Evolutionary conservation across 306 rosid genomes (phyloP).

Genomic region (Quercus gilva): DNA sequence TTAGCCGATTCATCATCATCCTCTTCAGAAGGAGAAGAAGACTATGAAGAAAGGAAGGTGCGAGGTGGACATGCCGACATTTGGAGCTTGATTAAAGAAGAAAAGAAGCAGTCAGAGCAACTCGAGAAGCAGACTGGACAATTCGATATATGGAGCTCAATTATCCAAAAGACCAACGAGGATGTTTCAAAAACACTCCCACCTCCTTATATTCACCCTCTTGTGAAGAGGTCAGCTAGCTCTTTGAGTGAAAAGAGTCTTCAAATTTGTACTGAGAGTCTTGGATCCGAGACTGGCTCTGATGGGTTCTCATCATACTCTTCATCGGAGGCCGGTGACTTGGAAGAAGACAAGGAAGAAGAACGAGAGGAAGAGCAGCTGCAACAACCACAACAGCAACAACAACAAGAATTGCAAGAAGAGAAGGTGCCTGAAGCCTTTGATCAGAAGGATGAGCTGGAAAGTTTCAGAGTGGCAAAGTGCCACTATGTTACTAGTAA

Average conservation of each 20-base stretch:
- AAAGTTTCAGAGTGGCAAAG: constrained; percentile 16
- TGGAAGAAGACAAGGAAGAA: constrained; percentile 9
- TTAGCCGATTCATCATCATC: constrained; percentile 17
- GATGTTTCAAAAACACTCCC: constrained; percentile 35
- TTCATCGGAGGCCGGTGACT: constrained; percentile 40
- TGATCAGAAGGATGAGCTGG: constrained; percentile 16
- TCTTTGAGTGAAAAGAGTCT: constrained; percentile 64
- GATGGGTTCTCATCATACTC: constrained; percentile 58
- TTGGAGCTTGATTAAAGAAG: constrained; percentile 47
- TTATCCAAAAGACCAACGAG: constrained; percentile 41
- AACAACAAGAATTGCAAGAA: neutral
- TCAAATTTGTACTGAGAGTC: constrained; percentile 78
- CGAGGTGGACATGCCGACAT: constrained; percentile 33
- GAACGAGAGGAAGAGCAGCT: neutral
- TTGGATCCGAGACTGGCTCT: constrained; percentile 95
- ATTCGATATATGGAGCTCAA: constrained; percentile 54
- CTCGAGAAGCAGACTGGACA: constrained; percentile 23
- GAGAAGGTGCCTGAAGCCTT: neutral
- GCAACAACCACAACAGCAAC: neutral
- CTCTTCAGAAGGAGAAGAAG: constrained; percentile 31
- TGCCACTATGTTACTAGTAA: constrained; percentile 19
- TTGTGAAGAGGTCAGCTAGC: constrained; percentile 56
- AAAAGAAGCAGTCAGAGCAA: constrained; percentile 23
- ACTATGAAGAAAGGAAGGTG: constrained; percentile 13
- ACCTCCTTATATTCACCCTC: constrained; percentile 78